Evolutionary conservation across 257 asterid species (phyloP).

Genomic region (Jasminum sambac): DNA sequence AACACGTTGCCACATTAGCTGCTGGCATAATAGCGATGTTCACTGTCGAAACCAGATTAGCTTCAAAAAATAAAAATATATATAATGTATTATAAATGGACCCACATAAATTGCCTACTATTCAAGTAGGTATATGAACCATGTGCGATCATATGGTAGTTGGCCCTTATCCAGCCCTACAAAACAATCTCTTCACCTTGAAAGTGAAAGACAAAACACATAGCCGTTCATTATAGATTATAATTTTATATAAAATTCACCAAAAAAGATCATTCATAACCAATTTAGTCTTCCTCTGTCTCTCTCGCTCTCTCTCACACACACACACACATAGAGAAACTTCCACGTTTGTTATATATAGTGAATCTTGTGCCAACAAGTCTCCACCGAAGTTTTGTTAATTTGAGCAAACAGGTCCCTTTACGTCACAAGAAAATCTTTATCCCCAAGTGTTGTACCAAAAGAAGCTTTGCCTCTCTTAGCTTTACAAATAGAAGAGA

Average conservation of each 20-base stretch:
- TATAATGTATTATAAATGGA: conserved; percentile 25
- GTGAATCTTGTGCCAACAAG: conserved; percentile 50
- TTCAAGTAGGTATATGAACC: conserved; percentile 55
- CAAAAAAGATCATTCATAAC: conserved; percentile 45
- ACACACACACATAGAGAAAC: not conserved
- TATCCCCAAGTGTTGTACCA: not conserved
- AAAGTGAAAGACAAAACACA: conserved; percentile 38
- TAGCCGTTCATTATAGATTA: not conserved
- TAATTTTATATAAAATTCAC: not conserved
- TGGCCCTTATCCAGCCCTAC: conserved; percentile 72
- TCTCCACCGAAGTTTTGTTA: conserved; percentile 47
- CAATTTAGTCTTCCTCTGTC: conserved; percentile 11
- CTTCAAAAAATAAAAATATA: no score
- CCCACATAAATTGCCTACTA: conserved; percentile 31
- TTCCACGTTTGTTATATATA: conserved; percentile 30
- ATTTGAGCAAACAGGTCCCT: conserved; percentile 43
- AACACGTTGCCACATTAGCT: no score
- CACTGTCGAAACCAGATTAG: no score
- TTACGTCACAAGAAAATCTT: conserved; percentile 72
- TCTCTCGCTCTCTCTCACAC: conserved; percentile 22
- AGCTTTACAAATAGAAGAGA: not conserved
- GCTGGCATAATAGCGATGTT: no score
- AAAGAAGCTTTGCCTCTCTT: conserved; percentile 1
- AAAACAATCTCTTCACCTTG: conserved; percentile 39
- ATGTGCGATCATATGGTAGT: conserved; percentile 96